phyloP scores from a whole-genome alignment of 78 protist species.

The Planoprotostelium fungivorum region DNA sequence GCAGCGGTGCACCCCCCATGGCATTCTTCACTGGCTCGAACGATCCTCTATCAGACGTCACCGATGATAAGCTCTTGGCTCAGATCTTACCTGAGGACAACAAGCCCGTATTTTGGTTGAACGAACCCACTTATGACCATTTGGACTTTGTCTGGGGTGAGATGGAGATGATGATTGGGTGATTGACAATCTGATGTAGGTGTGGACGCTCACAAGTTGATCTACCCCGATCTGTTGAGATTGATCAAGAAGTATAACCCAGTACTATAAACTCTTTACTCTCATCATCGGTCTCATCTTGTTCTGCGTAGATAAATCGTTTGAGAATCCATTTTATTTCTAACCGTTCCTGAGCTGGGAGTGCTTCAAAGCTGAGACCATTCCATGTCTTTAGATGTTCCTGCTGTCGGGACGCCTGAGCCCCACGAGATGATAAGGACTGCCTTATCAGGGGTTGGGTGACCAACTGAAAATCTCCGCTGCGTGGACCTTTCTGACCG shows the following conservation, averaged over 20 bases:
- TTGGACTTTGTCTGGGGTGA: constrained; percentile 73
- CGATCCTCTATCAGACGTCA: constrained; percentile 51
- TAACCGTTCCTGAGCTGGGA: too few species aligned
- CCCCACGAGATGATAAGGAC: too few species aligned
- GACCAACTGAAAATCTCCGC: too few species aligned
- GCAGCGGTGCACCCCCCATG: constrained; percentile 17
- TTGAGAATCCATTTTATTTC: too few species aligned
- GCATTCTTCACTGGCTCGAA: constrained; percentile 25
- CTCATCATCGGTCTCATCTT: too few species aligned
- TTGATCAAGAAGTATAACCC: not conserved
- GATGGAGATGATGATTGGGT: not conserved
- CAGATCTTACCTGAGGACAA: not conserved
- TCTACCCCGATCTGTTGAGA: not conserved
- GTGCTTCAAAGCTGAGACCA: too few species aligned
- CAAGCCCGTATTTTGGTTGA: not conserved
- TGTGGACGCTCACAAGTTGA: not conserved
- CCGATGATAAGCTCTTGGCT: constrained; percentile 29
- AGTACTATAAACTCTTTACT: too few species aligned
- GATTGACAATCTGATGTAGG: not conserved
- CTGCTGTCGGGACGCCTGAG: too few species aligned
- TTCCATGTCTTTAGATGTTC: too few species aligned
- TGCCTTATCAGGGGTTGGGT: too few species aligned
- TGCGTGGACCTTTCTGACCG: too few species aligned
- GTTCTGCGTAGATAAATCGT: too few species aligned
- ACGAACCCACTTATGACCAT: constrained; percentile 34